phyloP scores from a whole-genome alignment of 2,329 filamentous ascomycete species.

The Neoscytalidium dimidiatum region DNA sequence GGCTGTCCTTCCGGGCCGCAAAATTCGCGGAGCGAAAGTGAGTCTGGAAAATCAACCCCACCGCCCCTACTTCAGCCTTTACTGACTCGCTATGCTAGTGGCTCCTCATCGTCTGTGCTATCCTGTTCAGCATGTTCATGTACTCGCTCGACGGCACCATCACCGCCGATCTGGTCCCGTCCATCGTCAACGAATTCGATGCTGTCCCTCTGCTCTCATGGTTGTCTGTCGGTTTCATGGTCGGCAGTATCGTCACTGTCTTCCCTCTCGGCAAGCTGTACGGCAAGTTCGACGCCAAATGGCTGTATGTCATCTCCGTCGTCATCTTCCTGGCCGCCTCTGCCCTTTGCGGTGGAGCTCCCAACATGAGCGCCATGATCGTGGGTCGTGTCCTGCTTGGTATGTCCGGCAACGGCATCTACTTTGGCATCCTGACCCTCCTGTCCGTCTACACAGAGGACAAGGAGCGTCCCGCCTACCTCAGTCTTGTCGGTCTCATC shows the following conservation, averaged over 20 bases:
- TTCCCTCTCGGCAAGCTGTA: slow-evolving; percentile 55
- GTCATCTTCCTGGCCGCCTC: slow-evolving; percentile 55
- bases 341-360: slow-evolving; percentile 53
- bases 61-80: not conserved
- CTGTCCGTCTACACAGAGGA: slow-evolving; percentile 54
- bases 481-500: slow-evolving; percentile 29
- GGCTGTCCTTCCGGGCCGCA: too few species aligned
- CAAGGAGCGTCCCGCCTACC: slow-evolving; percentile 45
- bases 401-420: slow-evolving; percentile 49
- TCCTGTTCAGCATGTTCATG: slow-evolving; percentile 29
- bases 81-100: slow-evolving; percentile 2
- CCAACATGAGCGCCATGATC: slow-evolving; percentile 51
- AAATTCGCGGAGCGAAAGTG: too few species aligned
- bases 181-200: slow-evolving; percentile 38
- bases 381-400: slow-evolving; percentile 58
- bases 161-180: slow-evolving; percentile 44
- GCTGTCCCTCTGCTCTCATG: slow-evolving; percentile 37
- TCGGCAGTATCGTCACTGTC: slow-evolving; percentile 41
- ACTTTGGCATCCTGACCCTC: slow-evolving; percentile 33
- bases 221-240: slow-evolving; percentile 36
- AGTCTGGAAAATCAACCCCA: too few species aligned
- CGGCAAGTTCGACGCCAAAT: slow-evolving; percentile 55
- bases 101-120: slow-evolving; percentile 11
- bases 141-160: slow-evolving; percentile 43
- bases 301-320: slow-evolving; percentile 38